Evolutionary conservation across 768 basidiomycete genomes (phyloP).

Genomic region (Boletus pseudopeckii): DNA sequence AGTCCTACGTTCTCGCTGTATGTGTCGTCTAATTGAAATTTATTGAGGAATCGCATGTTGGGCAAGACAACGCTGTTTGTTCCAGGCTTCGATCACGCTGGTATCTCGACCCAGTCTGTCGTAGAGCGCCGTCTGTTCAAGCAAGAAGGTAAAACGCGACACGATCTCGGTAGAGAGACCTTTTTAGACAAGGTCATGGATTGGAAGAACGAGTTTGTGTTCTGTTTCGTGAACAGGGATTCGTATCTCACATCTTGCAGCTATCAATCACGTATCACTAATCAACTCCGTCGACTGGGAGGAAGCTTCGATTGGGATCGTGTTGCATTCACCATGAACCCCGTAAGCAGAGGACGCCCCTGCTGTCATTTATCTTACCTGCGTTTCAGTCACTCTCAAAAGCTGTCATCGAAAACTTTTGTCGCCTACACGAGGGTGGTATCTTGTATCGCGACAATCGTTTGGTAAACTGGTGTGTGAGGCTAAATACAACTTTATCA

Average conservation of each 20-base stretch:
- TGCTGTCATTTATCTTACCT: not conserved
- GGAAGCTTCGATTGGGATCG: conserved; percentile 95
- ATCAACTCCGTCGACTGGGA: conserved; percentile 83
- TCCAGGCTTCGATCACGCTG: conserved; percentile 97
- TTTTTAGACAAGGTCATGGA: conserved; percentile 90
- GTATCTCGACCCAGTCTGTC: conserved; percentile 96
- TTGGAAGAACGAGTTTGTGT: conserved; percentile 92
- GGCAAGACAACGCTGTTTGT: conserved; percentile 87
- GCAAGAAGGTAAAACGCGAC: conserved; percentile 73
- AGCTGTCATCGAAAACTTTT: conserved; percentile 92
- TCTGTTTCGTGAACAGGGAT: not conserved
- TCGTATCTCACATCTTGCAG: conserved; percentile 36
- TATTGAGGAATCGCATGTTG: conserved; percentile 86
- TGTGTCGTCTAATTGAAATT: not conserved
- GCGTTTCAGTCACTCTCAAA: conserved; percentile 59
- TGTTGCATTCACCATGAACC: conserved; percentile 93
- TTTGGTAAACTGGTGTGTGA: conserved; percentile 97
- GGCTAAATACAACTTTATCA: conserved; percentile 94
- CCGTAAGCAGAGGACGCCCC: conserved; percentile 42
- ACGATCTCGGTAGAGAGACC: conserved; percentile 91
- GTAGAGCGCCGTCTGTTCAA: conserved; percentile 93
- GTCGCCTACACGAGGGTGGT: conserved; percentile 85
- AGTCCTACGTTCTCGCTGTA: conserved; percentile 21
- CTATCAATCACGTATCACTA: conserved; percentile 90
- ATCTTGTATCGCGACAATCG: conserved; percentile 93